phyloP scores from a whole-genome alignment of 768 basidiomycete genomes.

The Lactarius quietus region DNA sequence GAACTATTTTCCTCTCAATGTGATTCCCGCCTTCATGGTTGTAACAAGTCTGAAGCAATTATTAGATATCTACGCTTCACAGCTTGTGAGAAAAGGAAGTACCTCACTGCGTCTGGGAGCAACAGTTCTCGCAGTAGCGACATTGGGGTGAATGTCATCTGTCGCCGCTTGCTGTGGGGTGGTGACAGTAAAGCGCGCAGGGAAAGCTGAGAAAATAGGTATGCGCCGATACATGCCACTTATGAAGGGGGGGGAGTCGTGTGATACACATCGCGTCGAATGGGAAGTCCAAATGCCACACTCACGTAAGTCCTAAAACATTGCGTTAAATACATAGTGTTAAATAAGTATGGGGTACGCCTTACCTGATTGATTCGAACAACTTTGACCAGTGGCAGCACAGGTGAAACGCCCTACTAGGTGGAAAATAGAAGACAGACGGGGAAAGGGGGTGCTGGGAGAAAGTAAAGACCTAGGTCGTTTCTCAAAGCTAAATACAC shows the following conservation, averaged over 20 bases:
- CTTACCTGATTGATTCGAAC: not conserved
- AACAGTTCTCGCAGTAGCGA: not conserved
- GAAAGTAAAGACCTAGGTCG: too few species aligned
- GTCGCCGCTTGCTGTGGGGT: not conserved
- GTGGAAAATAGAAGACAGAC: not conserved
- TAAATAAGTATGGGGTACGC: not conserved
- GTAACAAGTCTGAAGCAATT: too few species aligned
- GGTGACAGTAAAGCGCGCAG: not conserved
- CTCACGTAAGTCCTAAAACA: not conserved
- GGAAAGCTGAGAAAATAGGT: not conserved
- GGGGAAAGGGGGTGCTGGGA: too few species aligned
- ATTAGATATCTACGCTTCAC: too few species aligned
- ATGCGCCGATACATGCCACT: not conserved
- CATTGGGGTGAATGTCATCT: not conserved
- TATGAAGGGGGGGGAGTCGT: not conserved
- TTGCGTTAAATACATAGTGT: not conserved
- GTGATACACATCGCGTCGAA: not conserved
- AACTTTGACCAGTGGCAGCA: not conserved
- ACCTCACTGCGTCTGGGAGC: not conserved
- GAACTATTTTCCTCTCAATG: too few species aligned
- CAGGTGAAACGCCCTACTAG: not conserved
- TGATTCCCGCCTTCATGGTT: too few species aligned
- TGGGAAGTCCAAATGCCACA: not conserved
- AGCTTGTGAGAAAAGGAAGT: too few species aligned
- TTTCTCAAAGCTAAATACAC: too few species aligned